Percentiles rank a stretch among this genome's conserved stretches.
Conservation (phyloP, 1,284 basidiomycete species). For the Cutaneotrichosporon sp. region DNA sequence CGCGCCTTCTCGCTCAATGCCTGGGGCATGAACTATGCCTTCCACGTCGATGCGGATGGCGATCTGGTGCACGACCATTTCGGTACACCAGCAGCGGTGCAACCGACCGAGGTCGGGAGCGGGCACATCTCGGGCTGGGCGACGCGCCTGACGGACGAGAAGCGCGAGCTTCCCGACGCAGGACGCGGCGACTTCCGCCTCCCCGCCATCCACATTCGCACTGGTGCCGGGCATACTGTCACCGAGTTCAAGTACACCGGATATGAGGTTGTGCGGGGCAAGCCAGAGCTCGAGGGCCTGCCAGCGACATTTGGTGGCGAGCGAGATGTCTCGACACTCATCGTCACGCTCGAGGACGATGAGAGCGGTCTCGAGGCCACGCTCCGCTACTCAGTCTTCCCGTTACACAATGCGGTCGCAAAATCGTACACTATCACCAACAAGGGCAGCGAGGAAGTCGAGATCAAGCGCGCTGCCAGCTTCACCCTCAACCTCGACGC, state of each 20-base stretch:
- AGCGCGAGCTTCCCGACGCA: constrained; percentile 34
- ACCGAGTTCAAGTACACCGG: constrained; percentile 26
- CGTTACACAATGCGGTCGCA: constrained; percentile 25
- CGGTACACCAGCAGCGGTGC: constrained; percentile 8
- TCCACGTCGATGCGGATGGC: constrained; percentile 21
- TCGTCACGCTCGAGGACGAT: constrained; percentile 21
- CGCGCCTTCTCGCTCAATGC: constrained; percentile 11
- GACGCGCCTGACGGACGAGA: neutral
- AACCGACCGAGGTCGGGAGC: neutral
- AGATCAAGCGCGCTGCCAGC: constrained; percentile 27
- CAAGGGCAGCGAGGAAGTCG: constrained; percentile 19
- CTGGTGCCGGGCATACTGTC: constrained; percentile 24
- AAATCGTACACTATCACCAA: constrained; percentile 28
- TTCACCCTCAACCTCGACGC: constrained; percentile 31
- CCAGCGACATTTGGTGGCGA: constrained; percentile 31
- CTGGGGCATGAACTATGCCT: constrained; percentile 1
- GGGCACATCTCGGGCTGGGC: constrained; percentile 8
- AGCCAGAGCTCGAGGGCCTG: constrained; percentile 26
- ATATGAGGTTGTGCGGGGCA: constrained; percentile 27
- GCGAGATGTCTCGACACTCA: constrained; percentile 9
- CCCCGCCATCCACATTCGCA: constrained; percentile 32
- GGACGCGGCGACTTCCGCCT: constrained; percentile 38
- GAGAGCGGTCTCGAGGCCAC: constrained; percentile 16
- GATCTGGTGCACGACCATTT: constrained; percentile 39
- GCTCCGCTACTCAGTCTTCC: constrained; percentile 33